These are phyloP conservation scores for Citrus inodora DNA, from an alignment of 345 rosid genomes.

Conservation along the genomic window DNA sequence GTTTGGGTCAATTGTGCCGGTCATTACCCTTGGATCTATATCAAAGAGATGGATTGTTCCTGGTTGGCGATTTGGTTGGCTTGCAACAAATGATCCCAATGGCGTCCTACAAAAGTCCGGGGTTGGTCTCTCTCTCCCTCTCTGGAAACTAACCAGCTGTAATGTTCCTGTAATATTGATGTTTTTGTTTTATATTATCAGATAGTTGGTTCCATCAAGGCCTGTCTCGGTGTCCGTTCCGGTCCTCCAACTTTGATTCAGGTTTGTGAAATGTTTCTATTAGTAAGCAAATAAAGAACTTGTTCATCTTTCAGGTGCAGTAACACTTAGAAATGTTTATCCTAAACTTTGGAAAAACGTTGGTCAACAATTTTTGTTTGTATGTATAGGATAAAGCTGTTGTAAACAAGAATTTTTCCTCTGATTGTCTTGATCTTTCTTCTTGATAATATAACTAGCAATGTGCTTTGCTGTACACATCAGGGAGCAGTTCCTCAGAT, in stretches of 20 bases:
- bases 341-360: too few species aligned
- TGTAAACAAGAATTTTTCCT: too few species aligned
- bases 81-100: constrained; percentile 43
- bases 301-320: too few species aligned
- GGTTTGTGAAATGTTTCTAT: constrained; percentile 22
- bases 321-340: too few species aligned
- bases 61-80: constrained; percentile 75
- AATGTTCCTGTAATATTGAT: background rate
- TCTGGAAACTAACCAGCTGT: background rate
- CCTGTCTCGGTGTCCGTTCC: constrained; percentile 2
- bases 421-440: too few species aligned
- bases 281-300: too few species aligned
- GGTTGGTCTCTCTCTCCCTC: constrained; percentile 18
- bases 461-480: background rate
- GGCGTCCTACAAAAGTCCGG: constrained; percentile 38
- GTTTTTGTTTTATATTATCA: background rate
- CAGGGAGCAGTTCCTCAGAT: constrained; percentile 54
- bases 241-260: constrained; percentile 55
- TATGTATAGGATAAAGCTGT: too few species aligned
- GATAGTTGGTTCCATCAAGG: constrained; percentile 22
- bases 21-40: constrained; percentile 56
- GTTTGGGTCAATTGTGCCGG: constrained; percentile 58
- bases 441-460: too few species aligned
- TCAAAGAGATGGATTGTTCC: constrained; percentile 73
- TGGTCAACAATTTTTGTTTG: too few species aligned